Percentiles rank a stretch among this genome's conserved stretches.
Conservation (phyloP, 108 stramenopile genomes). For the Cyclotella atomus region DNA sequence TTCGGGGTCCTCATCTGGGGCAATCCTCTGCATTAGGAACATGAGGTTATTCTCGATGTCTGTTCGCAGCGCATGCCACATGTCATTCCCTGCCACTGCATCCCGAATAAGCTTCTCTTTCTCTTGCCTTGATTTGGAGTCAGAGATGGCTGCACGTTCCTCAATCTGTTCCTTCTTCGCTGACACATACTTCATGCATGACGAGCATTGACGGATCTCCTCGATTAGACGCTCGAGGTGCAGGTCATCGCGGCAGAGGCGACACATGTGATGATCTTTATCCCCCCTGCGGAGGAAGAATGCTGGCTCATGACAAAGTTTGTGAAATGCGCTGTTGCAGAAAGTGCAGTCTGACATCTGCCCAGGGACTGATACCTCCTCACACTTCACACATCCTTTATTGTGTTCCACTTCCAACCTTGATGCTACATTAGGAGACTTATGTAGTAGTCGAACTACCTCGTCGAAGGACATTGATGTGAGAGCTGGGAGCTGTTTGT, state of each 20-base stretch:
- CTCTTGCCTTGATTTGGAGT: background rate
- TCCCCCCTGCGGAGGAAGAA: background rate
- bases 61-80: background rate
- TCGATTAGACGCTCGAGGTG: background rate
- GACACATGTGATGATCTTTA: background rate
- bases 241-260: background rate
- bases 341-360: background rate
- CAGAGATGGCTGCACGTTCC: too few species aligned
- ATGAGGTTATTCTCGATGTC: background rate
- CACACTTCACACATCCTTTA: background rate
- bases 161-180: too few species aligned
- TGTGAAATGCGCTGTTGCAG: background rate
- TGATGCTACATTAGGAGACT: background rate
- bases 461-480: background rate
- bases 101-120: background rate
- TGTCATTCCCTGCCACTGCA: background rate
- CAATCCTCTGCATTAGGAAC: background rate
- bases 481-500: background rate
- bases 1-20: background rate
- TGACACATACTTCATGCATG: background rate
- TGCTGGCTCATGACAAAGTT: background rate
- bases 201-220: background rate
- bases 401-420: background rate
- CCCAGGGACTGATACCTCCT: background rate
- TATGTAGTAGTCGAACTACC: background rate